Base-by-base conservation (phyloP, 2,329 filamentous ascomycete genomes). In the Ceratocystis cacaofunesta region DNA sequence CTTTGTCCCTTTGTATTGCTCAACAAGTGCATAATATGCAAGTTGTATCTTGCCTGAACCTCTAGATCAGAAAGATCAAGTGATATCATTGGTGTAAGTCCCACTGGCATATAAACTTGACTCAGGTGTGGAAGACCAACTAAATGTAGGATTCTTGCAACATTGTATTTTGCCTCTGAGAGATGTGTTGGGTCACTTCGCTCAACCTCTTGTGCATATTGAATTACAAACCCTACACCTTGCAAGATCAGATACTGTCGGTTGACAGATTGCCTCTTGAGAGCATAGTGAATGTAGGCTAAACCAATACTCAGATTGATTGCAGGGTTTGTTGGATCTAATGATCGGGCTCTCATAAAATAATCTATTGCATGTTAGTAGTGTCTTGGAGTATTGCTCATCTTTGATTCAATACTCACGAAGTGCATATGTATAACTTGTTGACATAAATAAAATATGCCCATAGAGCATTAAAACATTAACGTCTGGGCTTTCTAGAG, bases 201-300 rank as follows among this genome's bases (percentile, higher is more conserved):
- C 70, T 86, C 73, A 67, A 77, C 74, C 68, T 74, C 66, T 48
- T 69, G 43, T 1, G 48, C 65, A 22, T 95, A 95, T 44, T 84
- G 78, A 66, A 86, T 83, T 66, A 97, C 76, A 71, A 96, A 96
- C 0, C 86, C 79, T 62, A 96, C 81, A 0, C 91, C 94, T 73
- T 97, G 92, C 69, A 90, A 80, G 52, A 96, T 85, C 50, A 91
- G 83, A 72, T 89, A 92, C 72, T 97, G 92, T 1, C 94, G 80
- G 72, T 97, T 97, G 61, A 92, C 90, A 0, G 88, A 86, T 74
- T 95, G 90, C 1, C 92, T 83, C 74, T 97, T 96, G 71, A 96
- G 82, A 0, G 88, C 87, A 73, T 94, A 88, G 73, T 96, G 90
- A 48, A 96, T 83, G 73, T 96, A 97, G 36, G 87, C 86, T 12